Conservation (phyloP, 352 stramenopile species). For the Phytopythium helicoides region DNA sequence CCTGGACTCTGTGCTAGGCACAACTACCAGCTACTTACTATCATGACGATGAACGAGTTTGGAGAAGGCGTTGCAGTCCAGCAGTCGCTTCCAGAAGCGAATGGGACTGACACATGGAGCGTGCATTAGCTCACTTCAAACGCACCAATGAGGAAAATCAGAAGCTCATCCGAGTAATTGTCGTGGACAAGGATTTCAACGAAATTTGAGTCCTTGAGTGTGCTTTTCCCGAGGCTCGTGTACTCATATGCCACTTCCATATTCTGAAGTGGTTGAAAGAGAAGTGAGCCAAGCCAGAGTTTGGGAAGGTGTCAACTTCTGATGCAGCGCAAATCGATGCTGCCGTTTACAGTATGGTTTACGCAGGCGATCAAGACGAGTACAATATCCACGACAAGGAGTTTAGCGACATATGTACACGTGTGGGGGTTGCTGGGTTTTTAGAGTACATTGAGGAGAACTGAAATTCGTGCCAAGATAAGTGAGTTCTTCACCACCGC, state of each 20-base stretch:
- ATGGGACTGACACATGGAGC: constrained; percentile 20
- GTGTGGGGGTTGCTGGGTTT: neutral
- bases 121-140: constrained; percentile 16
- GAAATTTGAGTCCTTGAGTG: constrained; percentile 18
- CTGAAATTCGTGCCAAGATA: constrained; percentile 19
- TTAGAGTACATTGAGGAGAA: constrained; percentile 22
- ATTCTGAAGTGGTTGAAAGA: constrained; percentile 18
- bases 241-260: constrained; percentile 25
- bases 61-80: too few species aligned
- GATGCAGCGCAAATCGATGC: constrained; percentile 6
- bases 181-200: constrained; percentile 29
- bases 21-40: constrained; percentile 21
- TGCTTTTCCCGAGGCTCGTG: too few species aligned
- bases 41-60: constrained; percentile 22
- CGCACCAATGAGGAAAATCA: constrained; percentile 4
- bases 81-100: constrained; percentile 15
- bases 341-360: constrained; percentile 9
- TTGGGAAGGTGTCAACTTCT: constrained; percentile 10
- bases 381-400: constrained; percentile 7
- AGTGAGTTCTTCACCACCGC: constrained; percentile 18
- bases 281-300: constrained; percentile 9
- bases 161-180: constrained; percentile 13
- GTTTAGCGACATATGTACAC: neutral
- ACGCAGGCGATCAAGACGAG: neutral
- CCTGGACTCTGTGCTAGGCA: constrained; percentile 9